Evolutionary conservation across 306 rosid genomes (phyloP), one percentile per base, ranked within the genome.

Genomic region (Luffa aegyptiaca): DNA sequence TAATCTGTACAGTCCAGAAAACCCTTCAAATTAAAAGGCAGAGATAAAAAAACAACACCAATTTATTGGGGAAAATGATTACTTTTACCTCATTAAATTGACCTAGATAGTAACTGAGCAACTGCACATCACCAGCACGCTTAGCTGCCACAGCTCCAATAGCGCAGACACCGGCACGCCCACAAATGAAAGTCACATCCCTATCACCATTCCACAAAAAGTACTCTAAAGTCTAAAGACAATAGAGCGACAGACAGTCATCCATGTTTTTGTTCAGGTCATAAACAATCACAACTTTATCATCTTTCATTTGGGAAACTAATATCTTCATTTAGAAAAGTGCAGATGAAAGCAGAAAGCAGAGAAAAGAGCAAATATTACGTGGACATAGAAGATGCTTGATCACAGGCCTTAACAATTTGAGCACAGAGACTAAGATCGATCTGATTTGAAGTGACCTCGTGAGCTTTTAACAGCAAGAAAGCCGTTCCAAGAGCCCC

Each of bases 111-210:
- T 89, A 83, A 26, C 65, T 79, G 52, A 89, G 78, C 59, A 83
- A 86, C 65, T 77, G 84, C 56, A 77, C 76, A 81, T 90, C 90
- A 6, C 90, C 88, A 2, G 26, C 79, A 64, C 79, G 83, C 78
- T 90, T 92, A 9, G 93, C 96, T 61, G 76, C 84, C 42, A 90
- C 95, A 74, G 93, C 97, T 7, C 95, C 97, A 83, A 92, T 89
- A 44, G 91, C 90, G 62, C 91, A 90, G 62, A 92, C 88, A 72
- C 95, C 93, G 41, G 90, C 92, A 66, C 93, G 92, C 61, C 97
- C 97, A 76, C 93, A 90, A 53, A 92, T 80, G 55, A 92, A 90
- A 39, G 89, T 87, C 12, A 86, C 92, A 63, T 86, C 91, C 88
- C 95, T 92, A 80, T 55, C 77, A 86, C 37, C 76, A 76, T 66